Conservation (phyloP, 75 land plant genomes). For the Cunninghamia lanceolata region DNA sequence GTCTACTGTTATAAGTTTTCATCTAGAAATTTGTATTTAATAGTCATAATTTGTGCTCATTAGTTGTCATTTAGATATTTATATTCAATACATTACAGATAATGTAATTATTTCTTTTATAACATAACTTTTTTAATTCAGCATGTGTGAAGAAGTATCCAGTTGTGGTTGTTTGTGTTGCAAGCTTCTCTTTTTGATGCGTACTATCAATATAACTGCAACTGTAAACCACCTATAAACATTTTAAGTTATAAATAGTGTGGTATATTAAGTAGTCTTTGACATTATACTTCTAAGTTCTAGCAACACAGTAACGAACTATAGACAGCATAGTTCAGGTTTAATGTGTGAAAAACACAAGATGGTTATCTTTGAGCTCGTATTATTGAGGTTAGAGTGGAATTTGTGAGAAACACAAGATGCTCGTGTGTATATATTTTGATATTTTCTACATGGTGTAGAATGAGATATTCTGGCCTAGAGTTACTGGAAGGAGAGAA, state of each 20-base stretch:
- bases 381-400: not conserved
- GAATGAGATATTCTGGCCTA: not conserved
- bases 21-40: not conserved
- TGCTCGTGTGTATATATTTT: not conserved
- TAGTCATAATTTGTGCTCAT: too few species aligned
- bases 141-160: not conserved
- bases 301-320: not conserved
- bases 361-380: not conserved
- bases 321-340: not conserved
- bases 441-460: not conserved
- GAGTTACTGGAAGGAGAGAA: not conserved
- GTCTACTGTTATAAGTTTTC: not conserved
- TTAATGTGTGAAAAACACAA: not conserved
- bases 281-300: too few species aligned
- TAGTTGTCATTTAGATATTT: not conserved
- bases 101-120: not conserved
- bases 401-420: not conserved
- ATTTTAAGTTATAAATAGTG: not conserved
- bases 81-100: not conserved
- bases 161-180: not conserved
- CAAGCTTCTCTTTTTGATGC: not conserved
- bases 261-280: not conserved
- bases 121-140: not conserved
- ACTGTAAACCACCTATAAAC: not conserved
- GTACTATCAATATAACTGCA: not conserved